Evolutionary conservation across 2,329 filamentous ascomycete genomes (phyloP).

Genomic region (Colletotrichum tabaci): DNA sequence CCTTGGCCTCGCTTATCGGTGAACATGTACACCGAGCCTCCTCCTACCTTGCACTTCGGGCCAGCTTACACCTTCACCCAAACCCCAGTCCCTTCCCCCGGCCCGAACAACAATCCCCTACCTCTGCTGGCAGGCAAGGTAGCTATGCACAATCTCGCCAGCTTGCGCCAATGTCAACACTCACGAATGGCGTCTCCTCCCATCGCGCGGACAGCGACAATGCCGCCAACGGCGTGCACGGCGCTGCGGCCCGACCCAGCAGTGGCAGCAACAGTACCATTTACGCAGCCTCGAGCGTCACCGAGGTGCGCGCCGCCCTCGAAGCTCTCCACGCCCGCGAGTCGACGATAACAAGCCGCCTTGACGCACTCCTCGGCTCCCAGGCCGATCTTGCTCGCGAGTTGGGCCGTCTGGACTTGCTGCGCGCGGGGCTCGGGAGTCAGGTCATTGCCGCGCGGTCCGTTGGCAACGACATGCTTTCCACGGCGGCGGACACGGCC

Average conservation of each 20-base stretch:
- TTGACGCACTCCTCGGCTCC: slow-evolving; percentile 83
- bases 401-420: slow-evolving; percentile 87
- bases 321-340: slow-evolving; percentile 83
- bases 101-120: slow-evolving; percentile 34
- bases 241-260: slow-evolving; percentile 27
- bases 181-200: slow-evolving; percentile 60
- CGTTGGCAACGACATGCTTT: slow-evolving; percentile 92
- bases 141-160: slow-evolving; percentile 61
- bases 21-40: slow-evolving; percentile 37
- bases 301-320: slow-evolving; percentile 85
- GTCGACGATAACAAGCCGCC: slow-evolving; percentile 78
- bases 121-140: slow-evolving; percentile 46
- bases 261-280: slow-evolving; percentile 56
- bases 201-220: slow-evolving; percentile 52
- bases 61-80: slow-evolving; percentile 42
- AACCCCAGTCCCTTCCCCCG: slow-evolving; percentile 29
- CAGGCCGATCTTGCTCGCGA: slow-evolving; percentile 91
- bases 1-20: slow-evolving; percentile 42
- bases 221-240: slow-evolving; percentile 43
- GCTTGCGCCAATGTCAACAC: slow-evolving; percentile 63
- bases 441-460: slow-evolving; percentile 87
- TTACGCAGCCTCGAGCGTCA: slow-evolving; percentile 80
- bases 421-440: slow-evolving; percentile 88
- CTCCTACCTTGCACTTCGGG: slow-evolving; percentile 37
- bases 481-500: slow-evolving; percentile 87